phyloP scores from a whole-genome alignment of 352 stramenopile species.

The Aphanomyces euteiches region DNA sequence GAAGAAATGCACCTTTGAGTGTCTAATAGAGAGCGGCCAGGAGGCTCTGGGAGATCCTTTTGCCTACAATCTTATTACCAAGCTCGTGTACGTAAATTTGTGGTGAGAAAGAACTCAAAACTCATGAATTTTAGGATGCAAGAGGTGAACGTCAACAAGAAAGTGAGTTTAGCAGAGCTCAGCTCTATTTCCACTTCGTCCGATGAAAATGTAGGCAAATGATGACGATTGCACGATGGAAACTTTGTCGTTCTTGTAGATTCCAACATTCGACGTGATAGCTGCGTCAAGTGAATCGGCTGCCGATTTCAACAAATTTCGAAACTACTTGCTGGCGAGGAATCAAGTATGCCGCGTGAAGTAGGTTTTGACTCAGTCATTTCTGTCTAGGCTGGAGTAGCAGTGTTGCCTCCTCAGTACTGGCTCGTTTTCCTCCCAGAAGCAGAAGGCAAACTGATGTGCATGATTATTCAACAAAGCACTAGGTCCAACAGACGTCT shows the following conservation, averaged over 20 bases:
- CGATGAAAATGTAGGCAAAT: background rate
- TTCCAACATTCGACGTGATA: conserved; percentile 21
- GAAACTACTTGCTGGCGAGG: background rate
- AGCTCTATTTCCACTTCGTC: conserved; percentile 6
- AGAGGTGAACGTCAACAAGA: conserved; percentile 21
- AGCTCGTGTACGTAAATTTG: conserved; percentile 2
- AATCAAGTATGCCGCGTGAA: conserved; percentile 8
- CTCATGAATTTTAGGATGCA: background rate
- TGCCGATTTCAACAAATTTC: conserved; percentile 15
- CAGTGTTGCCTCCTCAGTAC: conserved; percentile 13
- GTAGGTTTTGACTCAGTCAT: background rate
- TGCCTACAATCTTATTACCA: background rate
- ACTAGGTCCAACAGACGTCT: too few species aligned
- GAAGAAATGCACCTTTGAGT: conserved; percentile 21
- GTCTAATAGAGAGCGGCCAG: background rate
- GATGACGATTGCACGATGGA: background rate
- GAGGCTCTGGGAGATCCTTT: background rate
- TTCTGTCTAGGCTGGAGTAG: conserved; percentile 21
- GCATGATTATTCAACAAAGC: conserved; percentile 14
- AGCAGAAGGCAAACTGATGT: conserved; percentile 14
- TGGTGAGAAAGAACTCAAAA: background rate
- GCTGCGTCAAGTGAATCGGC: background rate
- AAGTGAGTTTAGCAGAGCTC: conserved; percentile 21
- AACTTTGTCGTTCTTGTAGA: conserved; percentile 2
- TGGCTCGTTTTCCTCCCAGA: conserved; percentile 29